Base-by-base conservation (phyloP, 257 asterid species). In the Nicotiana tabacum region DNA sequence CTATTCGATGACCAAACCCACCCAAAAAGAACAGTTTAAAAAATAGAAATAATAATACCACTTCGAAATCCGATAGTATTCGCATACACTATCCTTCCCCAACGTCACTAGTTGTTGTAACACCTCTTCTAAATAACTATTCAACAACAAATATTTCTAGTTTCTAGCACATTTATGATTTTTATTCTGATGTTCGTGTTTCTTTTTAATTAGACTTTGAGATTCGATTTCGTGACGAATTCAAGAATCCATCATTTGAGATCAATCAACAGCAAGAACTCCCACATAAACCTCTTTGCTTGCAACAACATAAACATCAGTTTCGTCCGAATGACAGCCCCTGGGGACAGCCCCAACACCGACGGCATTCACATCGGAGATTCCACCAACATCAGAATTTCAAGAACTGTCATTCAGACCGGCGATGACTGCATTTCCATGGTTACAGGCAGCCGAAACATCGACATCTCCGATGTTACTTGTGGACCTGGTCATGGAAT, bases 401-500 rank as follows among this genome's bases (percentile, higher is more conserved):
- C 86, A 0, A 32, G 12, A 10, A 69, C 91, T 0, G 24, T 79
- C 6, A 94, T 92, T 65, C 81, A 89, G 82, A 94, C 98, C 0
- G 93, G 97, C 0, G 98, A 94, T 72, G 97, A 91, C 70, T 94
- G 98, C 82, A 35, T 94, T 24, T 32, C 95, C 46, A 90, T 94
- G 94, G 90, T 92, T 62, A 79, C 91, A 0, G 98, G 97, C 3
- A 89, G 91, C 78, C 72, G 76, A 29, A 57, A 86, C 88, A 84
- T 92, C 18, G 86, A 87, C 13, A 90, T 92, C 24, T 21, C 84
- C 9, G 78, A 60, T 0, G 91, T 93, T 46, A 0, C 55, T 0
- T 93, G 97, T 67, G 97, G 98, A 2, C 98, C 98, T 3, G 96
- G 97, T 3, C 98, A 93, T 24, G 97, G 98, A 30, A 91, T 92